These are phyloP conservation scores for Triticum urartu DNA, from an alignment of 176 grass and related monocot species.

Conservation along the genomic window DNA sequence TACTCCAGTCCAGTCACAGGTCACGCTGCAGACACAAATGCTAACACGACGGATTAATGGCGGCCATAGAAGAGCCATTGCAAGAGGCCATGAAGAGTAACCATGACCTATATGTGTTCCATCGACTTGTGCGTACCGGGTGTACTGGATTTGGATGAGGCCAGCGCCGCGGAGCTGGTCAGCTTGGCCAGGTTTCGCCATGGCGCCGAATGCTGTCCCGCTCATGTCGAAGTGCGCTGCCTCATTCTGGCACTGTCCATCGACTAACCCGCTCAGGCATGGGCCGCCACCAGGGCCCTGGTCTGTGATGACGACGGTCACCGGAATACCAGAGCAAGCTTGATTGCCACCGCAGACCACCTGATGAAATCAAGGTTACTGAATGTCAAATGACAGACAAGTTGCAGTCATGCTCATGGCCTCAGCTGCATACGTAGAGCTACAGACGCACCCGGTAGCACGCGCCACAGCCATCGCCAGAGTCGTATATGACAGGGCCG, in stretches of 20 bases:
- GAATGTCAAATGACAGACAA: background rate
- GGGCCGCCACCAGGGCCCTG: slow-evolving; percentile 60
- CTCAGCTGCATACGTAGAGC: background rate
- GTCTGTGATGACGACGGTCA: slow-evolving; percentile 70
- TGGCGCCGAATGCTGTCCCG: slow-evolving; percentile 74
- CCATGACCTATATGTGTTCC: background rate
- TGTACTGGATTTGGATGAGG: slow-evolving; percentile 63
- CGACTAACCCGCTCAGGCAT: slow-evolving; percentile 35
- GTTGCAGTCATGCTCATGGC: background rate
- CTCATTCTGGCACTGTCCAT: slow-evolving; percentile 39
- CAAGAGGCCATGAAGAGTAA: background rate
- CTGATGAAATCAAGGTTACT: slow-evolving; percentile 36
- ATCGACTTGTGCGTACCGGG: slow-evolving; percentile 33
- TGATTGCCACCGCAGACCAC: slow-evolving; percentile 57
- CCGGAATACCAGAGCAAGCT: slow-evolving; percentile 68
- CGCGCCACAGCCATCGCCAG: slow-evolving; percentile 70
- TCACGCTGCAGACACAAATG: slow-evolving; percentile 34
- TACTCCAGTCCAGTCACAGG: slow-evolving; percentile 58
- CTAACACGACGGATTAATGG: background rate
- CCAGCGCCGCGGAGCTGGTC: slow-evolving; percentile 66
- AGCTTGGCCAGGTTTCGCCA: slow-evolving; percentile 57
- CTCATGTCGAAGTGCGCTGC: slow-evolving; percentile 86
- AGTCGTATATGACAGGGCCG: slow-evolving; percentile 67
- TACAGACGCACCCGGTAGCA: slow-evolving; percentile 60
- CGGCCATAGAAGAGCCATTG: background rate